A percentile compares a stretch with the other conserved stretches of the same genome.
Evolutionary conservation across 768 basidiomycete genomes (phyloP).

Genomic region (Mycena polygramma): DNA sequence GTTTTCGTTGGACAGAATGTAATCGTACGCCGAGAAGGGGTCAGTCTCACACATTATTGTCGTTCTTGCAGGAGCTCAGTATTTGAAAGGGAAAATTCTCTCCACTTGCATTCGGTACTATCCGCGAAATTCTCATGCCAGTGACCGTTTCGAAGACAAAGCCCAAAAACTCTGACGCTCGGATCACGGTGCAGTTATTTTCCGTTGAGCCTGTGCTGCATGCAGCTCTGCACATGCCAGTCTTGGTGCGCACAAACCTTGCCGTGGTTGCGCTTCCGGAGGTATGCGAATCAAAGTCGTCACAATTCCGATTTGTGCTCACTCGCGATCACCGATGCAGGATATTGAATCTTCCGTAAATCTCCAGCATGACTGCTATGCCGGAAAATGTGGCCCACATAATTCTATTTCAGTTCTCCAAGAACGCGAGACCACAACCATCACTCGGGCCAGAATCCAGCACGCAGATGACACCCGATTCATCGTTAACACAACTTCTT

Average conservation of each 20-base stretch:
- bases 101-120: conserved; percentile 17
- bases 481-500: conserved; percentile 35
- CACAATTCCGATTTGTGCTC: no score
- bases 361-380: conserved; percentile 37
- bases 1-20: neutral
- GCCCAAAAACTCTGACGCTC: neutral
- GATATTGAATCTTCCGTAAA: conserved; percentile 34
- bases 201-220: neutral
- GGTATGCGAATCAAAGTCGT: no score
- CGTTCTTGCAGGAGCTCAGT: neutral
- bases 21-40: conserved; percentile 14
- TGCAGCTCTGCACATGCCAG: neutral
- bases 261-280: neutral
- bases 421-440: conserved; percentile 25
- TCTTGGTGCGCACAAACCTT: neutral
- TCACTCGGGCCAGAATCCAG: conserved; percentile 10
- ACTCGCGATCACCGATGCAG: no score
- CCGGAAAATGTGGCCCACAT: conserved; percentile 18
- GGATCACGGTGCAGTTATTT: conserved; percentile 8
- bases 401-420: conserved; percentile 10
- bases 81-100: conserved; percentile 17
- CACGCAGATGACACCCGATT: conserved; percentile 30
- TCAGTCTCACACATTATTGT: no score
- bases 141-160: no score
- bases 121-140: conserved; percentile 20